Evolutionary conservation across 2,329 filamentous ascomycete species (phyloP).

Genomic region (Aspergillus costaricaensis): DNA sequence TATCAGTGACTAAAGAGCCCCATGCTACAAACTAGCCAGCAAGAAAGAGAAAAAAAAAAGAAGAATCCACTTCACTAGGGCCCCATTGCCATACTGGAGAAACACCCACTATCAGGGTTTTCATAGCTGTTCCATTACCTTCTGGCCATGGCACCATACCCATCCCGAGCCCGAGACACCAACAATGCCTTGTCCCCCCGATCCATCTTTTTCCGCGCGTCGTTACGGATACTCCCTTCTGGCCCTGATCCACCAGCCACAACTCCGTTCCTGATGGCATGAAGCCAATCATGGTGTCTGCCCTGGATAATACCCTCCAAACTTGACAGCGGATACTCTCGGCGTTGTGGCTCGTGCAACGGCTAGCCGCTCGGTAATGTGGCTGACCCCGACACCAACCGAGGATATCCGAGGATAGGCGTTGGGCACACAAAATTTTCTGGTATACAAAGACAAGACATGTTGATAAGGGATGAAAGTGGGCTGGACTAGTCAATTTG

Average conservation of each 20-base stretch:
- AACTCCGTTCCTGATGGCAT: not conserved
- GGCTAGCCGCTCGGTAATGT: not conserved
- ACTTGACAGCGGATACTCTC: not conserved
- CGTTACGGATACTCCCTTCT: not conserved
- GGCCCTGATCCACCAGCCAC: not conserved
- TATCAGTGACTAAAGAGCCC: too few species aligned
- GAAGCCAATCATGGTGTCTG: not conserved
- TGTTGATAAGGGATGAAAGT: not conserved
- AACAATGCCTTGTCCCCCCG: not conserved
- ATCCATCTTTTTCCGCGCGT: constrained; percentile 1
- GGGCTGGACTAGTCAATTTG: too few species aligned
- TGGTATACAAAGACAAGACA: not conserved
- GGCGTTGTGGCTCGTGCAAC: not conserved
- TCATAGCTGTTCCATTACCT: not conserved
- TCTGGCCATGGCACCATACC: not conserved
- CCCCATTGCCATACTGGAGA: too few species aligned
- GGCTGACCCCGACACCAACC: not conserved
- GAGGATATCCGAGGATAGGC: not conserved
- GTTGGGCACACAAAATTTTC: not conserved
- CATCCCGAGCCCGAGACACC: not conserved
- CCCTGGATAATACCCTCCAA: not conserved
- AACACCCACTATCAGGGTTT: not conserved
- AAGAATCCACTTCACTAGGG: too few species aligned
- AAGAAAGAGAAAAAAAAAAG: too few species aligned
- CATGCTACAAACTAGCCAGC: too few species aligned